Conservation (phyloP, 805 yeast genomes). For the Wickerhamiella musiphila region DNA sequence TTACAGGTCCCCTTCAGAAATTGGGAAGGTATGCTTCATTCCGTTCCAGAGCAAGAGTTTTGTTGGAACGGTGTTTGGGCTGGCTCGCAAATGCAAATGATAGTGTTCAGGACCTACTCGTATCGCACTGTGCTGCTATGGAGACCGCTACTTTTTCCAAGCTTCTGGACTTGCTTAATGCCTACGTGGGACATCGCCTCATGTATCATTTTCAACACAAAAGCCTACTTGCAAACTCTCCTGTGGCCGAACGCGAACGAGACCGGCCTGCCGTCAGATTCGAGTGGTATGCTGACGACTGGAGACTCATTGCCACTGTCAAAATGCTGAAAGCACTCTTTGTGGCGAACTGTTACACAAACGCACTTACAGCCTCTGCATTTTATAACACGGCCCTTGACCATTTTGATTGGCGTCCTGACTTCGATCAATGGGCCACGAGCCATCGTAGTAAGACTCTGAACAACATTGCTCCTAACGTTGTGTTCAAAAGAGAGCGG, state of each 20-base stretch:
- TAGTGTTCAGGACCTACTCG: constrained; percentile 27
- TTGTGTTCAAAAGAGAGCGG: too few relatives aligned
- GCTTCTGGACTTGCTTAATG: constrained; percentile 51
- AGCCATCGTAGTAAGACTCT: neutral
- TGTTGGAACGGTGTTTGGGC: constrained; percentile 54
- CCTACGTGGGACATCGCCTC: constrained; percentile 64
- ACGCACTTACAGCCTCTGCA: constrained; percentile 23
- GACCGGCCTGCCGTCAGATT: constrained; percentile 18
- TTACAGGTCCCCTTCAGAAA: constrained; percentile 18
- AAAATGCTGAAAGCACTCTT: constrained; percentile 37
- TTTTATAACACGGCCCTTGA: constrained; percentile 77
- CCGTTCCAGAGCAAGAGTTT: constrained; percentile 35
- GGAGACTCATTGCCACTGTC: constrained; percentile 63
- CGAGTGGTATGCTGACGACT: constrained; percentile 56
- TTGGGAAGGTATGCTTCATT: constrained; percentile 15
- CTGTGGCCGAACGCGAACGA: constrained; percentile 10
- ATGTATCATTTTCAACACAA: constrained; percentile 23
- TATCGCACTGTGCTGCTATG: constrained; percentile 38
- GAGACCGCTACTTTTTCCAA: constrained; percentile 28
- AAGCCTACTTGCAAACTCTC: constrained; percentile 9
- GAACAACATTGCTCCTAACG: constrained; percentile 1
- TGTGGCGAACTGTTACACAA: constrained; percentile 28
- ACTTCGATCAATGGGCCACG: constrained; percentile 60
- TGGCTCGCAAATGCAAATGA: constrained; percentile 36
- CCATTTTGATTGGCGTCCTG: constrained; percentile 55